Evolutionary conservation across 352 stramenopile genomes (phyloP), one percentile per base, ranked within the genome.

Genomic region (Pythium sukuiense): DNA sequence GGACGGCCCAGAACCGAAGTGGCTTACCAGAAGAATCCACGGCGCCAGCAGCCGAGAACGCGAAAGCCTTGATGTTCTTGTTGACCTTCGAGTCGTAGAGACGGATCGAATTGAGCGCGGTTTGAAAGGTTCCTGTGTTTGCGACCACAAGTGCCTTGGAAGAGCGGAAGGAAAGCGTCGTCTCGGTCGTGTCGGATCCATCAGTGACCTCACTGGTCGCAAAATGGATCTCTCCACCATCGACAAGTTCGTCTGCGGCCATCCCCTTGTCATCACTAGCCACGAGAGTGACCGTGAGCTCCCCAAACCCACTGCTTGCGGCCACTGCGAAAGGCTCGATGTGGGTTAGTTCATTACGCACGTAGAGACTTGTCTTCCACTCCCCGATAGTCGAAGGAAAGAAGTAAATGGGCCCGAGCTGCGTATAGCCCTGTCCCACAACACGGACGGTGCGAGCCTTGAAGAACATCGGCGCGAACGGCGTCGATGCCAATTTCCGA

Each of bases 341-440:
- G 55, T 91, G 83, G 2, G 83, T 84, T n/a, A 91, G 72, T 43
- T 81, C 66, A 50, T 87, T 89, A 29, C 83, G 83, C 12, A 91
- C 71, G 61, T 76, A 91, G 4, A 89, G 39, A 29, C 32, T 69
- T 0, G 69, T 69, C 18, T 63, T 46, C 13, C 84, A 57, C 41
- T 76, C 53, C 26, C 74, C 63, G 6, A 75, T 71, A 58, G 61
- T 63, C 9, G 76, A 80, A 9, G 83, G 80, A 6, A 86, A 70
- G 57, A 88, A 91, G 58, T 85, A 87, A n/a, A 91, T 77, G 0
- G 83, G 83, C 13, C 83, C 83, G 55, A 90, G 70, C 11, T 77
- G 55, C 1, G 63, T 43, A 11, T 72, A 54, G 29, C 72, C 43
- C 26, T 66, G 73, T 32, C 59, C 50, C 1, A 27, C 30, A 4